Percentiles rank a stretch among this genome's conserved stretches.
phyloP scores from a whole-genome alignment of 2,329 filamentous ascomycete genomes.

The Davidsoniella virescens region DNA sequence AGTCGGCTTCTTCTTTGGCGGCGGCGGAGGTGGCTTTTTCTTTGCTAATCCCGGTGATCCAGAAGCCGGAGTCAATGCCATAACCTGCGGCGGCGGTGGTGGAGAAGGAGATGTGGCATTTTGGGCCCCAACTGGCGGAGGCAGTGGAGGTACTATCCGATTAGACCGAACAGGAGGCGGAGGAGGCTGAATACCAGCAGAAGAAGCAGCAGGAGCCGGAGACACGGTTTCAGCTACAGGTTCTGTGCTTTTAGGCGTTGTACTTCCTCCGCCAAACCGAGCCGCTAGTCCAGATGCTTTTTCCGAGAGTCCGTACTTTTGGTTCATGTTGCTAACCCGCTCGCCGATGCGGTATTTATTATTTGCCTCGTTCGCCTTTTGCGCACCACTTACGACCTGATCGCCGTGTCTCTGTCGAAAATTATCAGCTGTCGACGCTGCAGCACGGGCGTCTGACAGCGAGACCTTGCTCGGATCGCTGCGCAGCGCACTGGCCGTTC shows the following conservation, averaged over 20 bases:
- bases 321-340: conserved; percentile 18
- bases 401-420: conserved; percentile 56
- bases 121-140: background rate
- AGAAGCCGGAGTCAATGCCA: background rate
- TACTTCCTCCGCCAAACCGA: conserved; percentile 5
- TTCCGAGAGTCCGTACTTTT: conserved; percentile 10
- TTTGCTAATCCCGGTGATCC: conserved; percentile 21
- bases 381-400: conserved; percentile 44
- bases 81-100: background rate
- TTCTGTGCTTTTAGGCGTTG: conserved; percentile 5
- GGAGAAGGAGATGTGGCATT: background rate
- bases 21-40: conserved; percentile 38
- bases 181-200: background rate
- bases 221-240: background rate
- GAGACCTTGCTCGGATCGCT: conserved; percentile 47
- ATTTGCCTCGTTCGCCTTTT: conserved; percentile 39
- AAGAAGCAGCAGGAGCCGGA: background rate
- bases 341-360: conserved; percentile 42
- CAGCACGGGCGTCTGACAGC: conserved; percentile 37
- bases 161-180: background rate
- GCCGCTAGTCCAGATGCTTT: conserved; percentile 10
- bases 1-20: conserved; percentile 34
- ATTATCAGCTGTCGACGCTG: conserved; percentile 47
- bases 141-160: background rate
- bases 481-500: conserved; percentile 41